Evolutionary conservation across 257 asterid species (phyloP).

Genomic region (Striga asiatica): DNA sequence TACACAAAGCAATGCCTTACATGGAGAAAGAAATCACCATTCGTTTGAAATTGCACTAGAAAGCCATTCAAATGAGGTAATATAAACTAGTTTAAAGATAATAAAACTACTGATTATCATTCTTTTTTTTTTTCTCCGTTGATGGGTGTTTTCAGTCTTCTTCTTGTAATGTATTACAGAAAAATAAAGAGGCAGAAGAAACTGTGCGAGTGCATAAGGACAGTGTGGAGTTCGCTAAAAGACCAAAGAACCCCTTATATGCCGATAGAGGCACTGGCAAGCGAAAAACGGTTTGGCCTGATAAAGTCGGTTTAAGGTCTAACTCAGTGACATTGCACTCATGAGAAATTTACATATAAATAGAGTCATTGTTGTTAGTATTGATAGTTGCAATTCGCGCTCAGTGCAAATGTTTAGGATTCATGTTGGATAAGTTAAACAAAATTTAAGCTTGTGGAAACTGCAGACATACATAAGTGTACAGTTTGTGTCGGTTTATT

Average conservation of each 20-base stretch:
- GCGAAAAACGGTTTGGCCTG: conserved; percentile 26
- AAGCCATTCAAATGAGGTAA: conserved; percentile 12
- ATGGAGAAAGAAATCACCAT: conserved; percentile 7
- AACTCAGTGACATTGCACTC: conserved; percentile 4
- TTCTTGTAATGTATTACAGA: conserved; percentile 17
- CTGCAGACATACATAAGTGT: background rate
- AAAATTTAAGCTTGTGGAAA: background rate
- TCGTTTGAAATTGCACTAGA: background rate
- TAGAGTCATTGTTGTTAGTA: background rate
- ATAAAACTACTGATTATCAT: background rate
- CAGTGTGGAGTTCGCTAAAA: background rate
- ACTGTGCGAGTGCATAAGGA: background rate
- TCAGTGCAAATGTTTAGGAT: background rate
- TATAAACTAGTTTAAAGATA: background rate
- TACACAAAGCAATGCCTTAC: conserved; percentile 9
- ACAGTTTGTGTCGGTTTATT: background rate
- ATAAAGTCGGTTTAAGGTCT: conserved; percentile 24
- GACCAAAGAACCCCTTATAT: conserved; percentile 8
- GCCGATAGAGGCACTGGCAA: conserved; percentile 15
- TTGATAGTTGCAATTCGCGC: background rate
- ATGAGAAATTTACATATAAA: background rate
- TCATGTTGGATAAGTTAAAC: conserved; percentile 1
- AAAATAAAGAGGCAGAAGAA: conserved; percentile 2
- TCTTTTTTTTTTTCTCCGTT: background rate
- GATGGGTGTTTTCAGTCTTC: background rate